Evolutionary conservation across 2,329 filamentous ascomycete species (phyloP).

Genomic region (Stemphylium vesicarium): DNA sequence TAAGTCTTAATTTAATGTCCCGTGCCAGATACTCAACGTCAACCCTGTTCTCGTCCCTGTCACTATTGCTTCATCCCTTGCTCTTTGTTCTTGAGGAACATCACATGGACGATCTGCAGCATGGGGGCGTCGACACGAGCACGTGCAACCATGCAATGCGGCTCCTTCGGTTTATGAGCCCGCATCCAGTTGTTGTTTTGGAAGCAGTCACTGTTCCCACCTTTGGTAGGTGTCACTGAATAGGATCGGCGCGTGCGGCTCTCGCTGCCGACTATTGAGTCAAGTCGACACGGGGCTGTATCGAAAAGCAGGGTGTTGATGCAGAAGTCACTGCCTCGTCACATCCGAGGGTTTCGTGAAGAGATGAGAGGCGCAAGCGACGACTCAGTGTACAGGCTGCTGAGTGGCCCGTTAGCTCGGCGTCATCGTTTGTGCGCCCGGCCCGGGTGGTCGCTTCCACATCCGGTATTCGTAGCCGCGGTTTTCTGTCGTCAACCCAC

Average conservation of each 20-base stretch:
- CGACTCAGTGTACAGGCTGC: slow-evolving; percentile 13
- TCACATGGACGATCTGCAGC: slow-evolving; percentile 30
- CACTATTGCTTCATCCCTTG: slow-evolving; percentile 14
- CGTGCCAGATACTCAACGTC: slow-evolving; percentile 26
- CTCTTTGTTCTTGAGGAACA: slow-evolving; percentile 18
- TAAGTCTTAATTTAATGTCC: slow-evolving; percentile 31
- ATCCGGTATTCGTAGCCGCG: slow-evolving; percentile 25
- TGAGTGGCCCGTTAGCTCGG: slow-evolving; percentile 24
- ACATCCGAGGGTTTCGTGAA: slow-evolving; percentile 23
- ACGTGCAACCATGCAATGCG: slow-evolving; percentile 41
- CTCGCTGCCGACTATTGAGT: slow-evolving; percentile 7
- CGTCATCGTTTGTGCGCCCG: slow-evolving; percentile 23
- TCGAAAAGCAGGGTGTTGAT: slow-evolving; percentile 19
- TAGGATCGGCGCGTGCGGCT: slow-evolving; percentile 1
- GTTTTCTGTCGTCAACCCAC: slow-evolving; percentile 33
- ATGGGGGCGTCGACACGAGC: slow-evolving; percentile 33
- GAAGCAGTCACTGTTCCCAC: neutral
- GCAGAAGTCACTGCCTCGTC: slow-evolving; percentile 26
- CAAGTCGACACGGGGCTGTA: slow-evolving; percentile 8
- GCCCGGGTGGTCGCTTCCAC: slow-evolving; percentile 25
- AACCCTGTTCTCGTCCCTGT: slow-evolving; percentile 21
- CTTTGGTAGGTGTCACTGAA: neutral
- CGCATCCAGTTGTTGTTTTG: neutral
- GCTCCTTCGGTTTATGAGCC: slow-evolving; percentile 26
- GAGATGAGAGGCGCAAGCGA: slow-evolving; percentile 23